Conservation (phyloP, 2,329 filamentous ascomycete species). For the Fusarium domesticum region DNA sequence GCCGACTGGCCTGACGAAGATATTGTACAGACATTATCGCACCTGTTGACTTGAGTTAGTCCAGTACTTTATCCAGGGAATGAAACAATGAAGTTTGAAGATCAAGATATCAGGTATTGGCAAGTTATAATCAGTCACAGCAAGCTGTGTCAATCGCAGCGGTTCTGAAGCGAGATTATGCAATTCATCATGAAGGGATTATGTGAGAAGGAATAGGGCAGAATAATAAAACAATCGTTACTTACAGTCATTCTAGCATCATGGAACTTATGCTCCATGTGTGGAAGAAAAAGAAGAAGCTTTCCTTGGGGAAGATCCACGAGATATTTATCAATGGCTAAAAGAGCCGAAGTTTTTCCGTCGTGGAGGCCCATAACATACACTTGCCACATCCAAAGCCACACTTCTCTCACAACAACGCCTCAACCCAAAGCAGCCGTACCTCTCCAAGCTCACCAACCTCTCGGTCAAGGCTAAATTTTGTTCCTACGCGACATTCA, state of each 20-base stretch:
- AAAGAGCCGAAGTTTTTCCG: slow-evolving; percentile 23
- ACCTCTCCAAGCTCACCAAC: slow-evolving; percentile 18
- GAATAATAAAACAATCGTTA: slow-evolving; percentile 9
- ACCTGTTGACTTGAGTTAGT: slow-evolving; percentile 27
- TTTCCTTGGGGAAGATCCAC: slow-evolving; percentile 5
- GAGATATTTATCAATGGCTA: slow-evolving; percentile 21
- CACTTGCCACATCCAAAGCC: slow-evolving; percentile 15
- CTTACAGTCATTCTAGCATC: slow-evolving; percentile 40
- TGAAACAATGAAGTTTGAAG: slow-evolving; percentile 9
- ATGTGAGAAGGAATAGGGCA: slow-evolving; percentile 4
- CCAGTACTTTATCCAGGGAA: slow-evolving; percentile 8
- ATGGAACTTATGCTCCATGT: slow-evolving; percentile 33
- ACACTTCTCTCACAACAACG: slow-evolving; percentile 11
- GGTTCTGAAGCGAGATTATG: slow-evolving; percentile 48
- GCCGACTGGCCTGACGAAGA: slow-evolving; percentile 36
- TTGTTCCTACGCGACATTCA: slow-evolving; percentile 32
- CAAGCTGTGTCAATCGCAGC: slow-evolving; percentile 49
- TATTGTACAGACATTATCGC: slow-evolving; percentile 39
- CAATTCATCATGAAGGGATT: slow-evolving; percentile 40
- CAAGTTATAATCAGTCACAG: slow-evolving; percentile 44
- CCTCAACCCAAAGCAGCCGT: slow-evolving; percentile 1
- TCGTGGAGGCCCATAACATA: not conserved
- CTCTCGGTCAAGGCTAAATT: slow-evolving; percentile 33
- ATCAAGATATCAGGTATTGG: slow-evolving; percentile 37
- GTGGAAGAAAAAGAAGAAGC: slow-evolving; percentile 11